Evolutionary conservation across 495 filamentous ascomycete genomes (phyloP), one percentile per base, ranked within the genome.

Genomic region (Astrothelium macrocarpum): DNA sequence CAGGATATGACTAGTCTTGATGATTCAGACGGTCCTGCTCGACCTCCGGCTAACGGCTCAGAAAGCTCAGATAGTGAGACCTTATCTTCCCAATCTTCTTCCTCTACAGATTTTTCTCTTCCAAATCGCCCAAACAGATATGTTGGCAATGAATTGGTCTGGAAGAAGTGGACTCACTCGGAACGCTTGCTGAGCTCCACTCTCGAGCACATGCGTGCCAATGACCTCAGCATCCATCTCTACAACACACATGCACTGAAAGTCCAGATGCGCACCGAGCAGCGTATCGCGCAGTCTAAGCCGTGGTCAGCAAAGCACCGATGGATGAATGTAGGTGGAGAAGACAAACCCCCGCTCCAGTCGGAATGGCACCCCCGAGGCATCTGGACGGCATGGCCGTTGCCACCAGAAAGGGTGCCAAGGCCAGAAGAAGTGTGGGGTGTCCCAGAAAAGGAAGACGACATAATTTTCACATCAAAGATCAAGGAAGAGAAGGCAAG

Each of bases 361-460:
- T 5, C 42, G 60, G 67, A 36, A 68, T 72, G 64, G 62, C 65
- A 67, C 28, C 66, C 74, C 59, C 60, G 16, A n/a, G 28, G 32
- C 95, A 90, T 90, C n/a, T n/a, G n/a, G n/a, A 87, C 87, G 2
- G 87, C 89, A 1, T 96, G 91, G 91, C 91, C 91, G 23, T 67
- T 91, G 74, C 73, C 73, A 18, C 77, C 79, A 25, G 70, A 76
- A 12, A 74, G 78, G 9, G 87, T 91, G 20, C 87, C 88, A 2
- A 78, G 80, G n/a, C 71, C 75, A 11, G 77, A 77, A 25, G 81
- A 85, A 61, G 32, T 58, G n/a, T 65, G 80, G 58, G 74, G 74
- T 0, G 34, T 25, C 23, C 14, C 49, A 10, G 68, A 71, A 11
- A 29, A 59, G 11, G 70, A 77, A 18, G 76, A 78, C 34, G 78